These are phyloP conservation scores for Madurella fahalii DNA, from an alignment of 2,329 filamentous ascomycete genomes.

Conservation along the genomic window DNA sequence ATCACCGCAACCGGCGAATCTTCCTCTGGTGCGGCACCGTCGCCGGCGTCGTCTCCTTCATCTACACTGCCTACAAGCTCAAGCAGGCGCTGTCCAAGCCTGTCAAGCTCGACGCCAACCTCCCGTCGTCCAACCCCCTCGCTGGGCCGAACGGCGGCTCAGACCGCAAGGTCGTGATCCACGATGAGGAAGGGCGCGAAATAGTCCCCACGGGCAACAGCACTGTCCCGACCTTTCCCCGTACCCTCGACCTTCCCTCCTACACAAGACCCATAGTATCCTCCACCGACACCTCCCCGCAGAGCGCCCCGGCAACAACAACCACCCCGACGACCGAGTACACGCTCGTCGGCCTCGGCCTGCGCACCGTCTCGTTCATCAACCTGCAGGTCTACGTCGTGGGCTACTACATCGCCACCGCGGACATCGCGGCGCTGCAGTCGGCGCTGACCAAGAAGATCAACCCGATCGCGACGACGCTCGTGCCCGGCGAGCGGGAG, in stretches of 20 bases:
- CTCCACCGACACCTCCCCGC: conserved; percentile 26
- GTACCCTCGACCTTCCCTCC: conserved; percentile 60
- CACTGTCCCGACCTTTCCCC: conserved; percentile 75
- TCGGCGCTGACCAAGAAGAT: conserved; percentile 69
- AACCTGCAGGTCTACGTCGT: conserved; percentile 92
- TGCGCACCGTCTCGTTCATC: conserved; percentile 85
- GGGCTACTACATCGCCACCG: conserved; percentile 82
- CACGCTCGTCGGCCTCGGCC: conserved; percentile 80
- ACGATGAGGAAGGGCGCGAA: conserved; percentile 66
- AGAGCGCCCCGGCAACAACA: conserved; percentile 36
- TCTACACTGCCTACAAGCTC: conserved; percentile 51
- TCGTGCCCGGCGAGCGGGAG: conserved; percentile 78
- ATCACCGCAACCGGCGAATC: conserved; percentile 47
- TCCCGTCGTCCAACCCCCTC: conserved; percentile 42
- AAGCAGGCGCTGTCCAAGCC: conserved; percentile 36
- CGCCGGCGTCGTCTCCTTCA: conserved; percentile 46
- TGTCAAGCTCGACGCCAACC: conserved; percentile 40
- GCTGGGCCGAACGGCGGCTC: conserved; percentile 47
- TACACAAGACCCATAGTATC: conserved; percentile 27
- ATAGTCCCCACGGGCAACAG: conserved; percentile 77
- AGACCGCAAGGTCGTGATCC: conserved; percentile 56
- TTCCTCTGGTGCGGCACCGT: conserved; percentile 50
- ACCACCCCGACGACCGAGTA: conserved; percentile 57
- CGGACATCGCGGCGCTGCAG: conserved; percentile 79
- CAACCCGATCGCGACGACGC: conserved; percentile 72